Evolutionary conservation across 805 yeast species (phyloP), one percentile per base, ranked within the genome.

Genomic region (Peterozyma toletana): DNA sequence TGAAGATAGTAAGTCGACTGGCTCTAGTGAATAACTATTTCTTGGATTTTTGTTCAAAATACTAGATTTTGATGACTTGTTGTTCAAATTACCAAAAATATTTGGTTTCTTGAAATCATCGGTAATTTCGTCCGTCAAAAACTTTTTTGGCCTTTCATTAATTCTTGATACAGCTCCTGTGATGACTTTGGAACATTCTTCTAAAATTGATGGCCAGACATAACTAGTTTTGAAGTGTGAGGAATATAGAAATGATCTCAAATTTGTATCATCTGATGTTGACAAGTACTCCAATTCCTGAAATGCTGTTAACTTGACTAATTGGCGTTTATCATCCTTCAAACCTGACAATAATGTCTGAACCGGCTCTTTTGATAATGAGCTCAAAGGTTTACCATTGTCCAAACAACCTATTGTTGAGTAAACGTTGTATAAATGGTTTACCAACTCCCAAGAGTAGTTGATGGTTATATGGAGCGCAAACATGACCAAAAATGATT

Each of bases 281-380:
- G 89, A 66, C 39, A 84, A 66, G 52, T 74, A 80, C 1, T 86
- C 83, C 43, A 84, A 64, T 55, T 85, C 93, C 60, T 85, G 91
- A 62, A 78, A 83, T 2, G 91, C 89, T 1, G 88, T 78, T 46
- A 79, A 56, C 47, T 78, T 73, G 1, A 75, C 74, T 43, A 77
- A 67, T 10, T 66, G 68, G 38, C 61, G 50, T 41, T 68, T 69
- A 30, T 61, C 57, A 33, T 80, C 80, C 41, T 72, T 70, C 48
- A 85, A 66, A 0, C 91, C 91, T 3, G 80, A 69, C 11, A 84
- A 57, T 34, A 85, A 61, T 1, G 89, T 80, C 41, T 73, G 75
- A 40, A 80, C 64, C 7, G 87, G 89, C 41, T 77, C 79, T 0
- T 80, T 63, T 13, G 83, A 71, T 29, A 77, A 72, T 11, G 75